These are phyloP conservation scores for Citrus inodora DNA, from an alignment of 345 rosid species.

Conservation along the genomic window DNA sequence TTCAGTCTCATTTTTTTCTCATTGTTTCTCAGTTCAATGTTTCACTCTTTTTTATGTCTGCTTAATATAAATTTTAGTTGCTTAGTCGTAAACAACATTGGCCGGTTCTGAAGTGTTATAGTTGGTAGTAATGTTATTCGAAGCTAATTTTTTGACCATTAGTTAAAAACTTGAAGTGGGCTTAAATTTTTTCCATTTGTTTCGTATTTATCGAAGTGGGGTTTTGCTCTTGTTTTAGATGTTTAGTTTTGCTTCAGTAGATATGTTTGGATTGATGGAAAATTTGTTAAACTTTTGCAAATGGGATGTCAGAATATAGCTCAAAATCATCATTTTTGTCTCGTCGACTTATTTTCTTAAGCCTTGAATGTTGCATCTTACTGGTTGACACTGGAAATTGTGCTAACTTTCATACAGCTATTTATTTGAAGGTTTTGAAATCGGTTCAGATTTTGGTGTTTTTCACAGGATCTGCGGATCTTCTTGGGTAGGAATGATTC, in stretches of 20 bases:
- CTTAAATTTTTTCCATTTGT: not conserved
- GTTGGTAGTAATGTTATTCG: not conserved
- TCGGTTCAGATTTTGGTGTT: not conserved
- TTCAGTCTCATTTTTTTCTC: not conserved
- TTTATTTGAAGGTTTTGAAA: not conserved
- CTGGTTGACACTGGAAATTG: too few relatives aligned
- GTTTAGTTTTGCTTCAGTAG: too few relatives aligned
- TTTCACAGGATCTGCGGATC: not conserved
- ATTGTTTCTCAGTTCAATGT: not conserved
- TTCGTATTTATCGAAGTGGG: not conserved
- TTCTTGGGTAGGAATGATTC: conserved; percentile 42
- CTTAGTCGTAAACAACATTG: not conserved
- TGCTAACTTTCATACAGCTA: not conserved
- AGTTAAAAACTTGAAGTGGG: not conserved
- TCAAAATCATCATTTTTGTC: too few relatives aligned
- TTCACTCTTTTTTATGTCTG: not conserved
- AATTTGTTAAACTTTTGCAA: not conserved
- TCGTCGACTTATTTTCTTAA: too few relatives aligned
- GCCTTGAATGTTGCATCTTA: too few relatives aligned
- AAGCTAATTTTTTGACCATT: not conserved
- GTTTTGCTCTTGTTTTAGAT: not conserved
- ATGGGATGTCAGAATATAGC: too few relatives aligned
- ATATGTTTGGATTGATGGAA: not conserved
- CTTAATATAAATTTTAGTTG: not conserved
- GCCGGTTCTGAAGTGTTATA: not conserved